A percentile compares a stretch with the other conserved stretches of the same genome.
Conservation (phyloP, 768 basidiomycete species). For the Mycena venus region DNA sequence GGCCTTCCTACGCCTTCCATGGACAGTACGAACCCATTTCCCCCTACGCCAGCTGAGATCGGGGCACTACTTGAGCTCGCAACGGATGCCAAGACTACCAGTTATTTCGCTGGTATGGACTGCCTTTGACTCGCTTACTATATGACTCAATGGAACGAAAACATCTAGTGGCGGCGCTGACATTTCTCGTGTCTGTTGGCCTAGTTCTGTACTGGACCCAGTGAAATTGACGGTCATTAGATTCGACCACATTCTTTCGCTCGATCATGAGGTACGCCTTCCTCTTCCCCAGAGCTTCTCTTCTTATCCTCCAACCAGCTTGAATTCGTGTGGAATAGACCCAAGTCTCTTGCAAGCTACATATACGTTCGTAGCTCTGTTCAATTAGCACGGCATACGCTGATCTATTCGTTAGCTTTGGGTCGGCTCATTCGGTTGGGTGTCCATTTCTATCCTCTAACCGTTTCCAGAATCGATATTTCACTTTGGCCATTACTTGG, state of each 20-base stretch:
- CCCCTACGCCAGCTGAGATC: neutral
- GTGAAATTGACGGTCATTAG: neutral
- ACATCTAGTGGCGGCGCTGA: constrained; percentile 12
- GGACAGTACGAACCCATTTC: neutral
- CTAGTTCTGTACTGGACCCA: neutral
- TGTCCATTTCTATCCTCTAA: neutral
- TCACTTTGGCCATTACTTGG: constrained; percentile 19
- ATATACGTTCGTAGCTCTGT: neutral
- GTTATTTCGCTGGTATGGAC: constrained; percentile 23
- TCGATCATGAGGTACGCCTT: constrained; percentile 8
- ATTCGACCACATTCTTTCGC: constrained; percentile 18
- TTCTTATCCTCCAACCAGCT: neutral
- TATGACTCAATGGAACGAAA: neutral
- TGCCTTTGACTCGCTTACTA: neutral
- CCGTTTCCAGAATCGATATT: constrained; percentile 9
- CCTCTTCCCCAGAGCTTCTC: neutral
- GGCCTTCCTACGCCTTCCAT: neutral
- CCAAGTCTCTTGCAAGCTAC: constrained; percentile 13
- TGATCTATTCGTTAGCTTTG: constrained; percentile 1
- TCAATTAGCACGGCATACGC: neutral
- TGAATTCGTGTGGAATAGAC: constrained; percentile 16
- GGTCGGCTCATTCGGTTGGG: neutral
- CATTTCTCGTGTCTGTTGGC: constrained; percentile 1
- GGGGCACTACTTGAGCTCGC: neutral
- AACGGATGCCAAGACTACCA: constrained; percentile 19